Evolutionary conservation across 768 basidiomycete genomes (phyloP).

Genomic region (Boletus sensibilis): DNA sequence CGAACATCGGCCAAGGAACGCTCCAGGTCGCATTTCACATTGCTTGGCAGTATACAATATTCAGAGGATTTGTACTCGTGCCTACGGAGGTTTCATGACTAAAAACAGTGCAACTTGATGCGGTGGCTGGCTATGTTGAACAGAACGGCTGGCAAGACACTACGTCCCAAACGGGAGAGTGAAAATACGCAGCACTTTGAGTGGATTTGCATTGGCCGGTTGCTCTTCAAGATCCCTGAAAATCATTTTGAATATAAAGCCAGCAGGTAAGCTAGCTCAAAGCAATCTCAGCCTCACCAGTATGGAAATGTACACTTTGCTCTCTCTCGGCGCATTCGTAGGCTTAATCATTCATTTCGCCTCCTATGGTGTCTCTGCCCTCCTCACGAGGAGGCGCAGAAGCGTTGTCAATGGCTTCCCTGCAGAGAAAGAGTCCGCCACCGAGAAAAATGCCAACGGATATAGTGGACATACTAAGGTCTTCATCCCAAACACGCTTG

Average conservation of each 20-base stretch:
- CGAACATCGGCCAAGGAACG: background rate
- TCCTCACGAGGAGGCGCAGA: background rate
- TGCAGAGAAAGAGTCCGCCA: background rate
- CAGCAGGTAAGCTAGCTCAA: background rate
- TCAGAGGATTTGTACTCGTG: background rate
- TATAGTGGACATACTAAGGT: background rate
- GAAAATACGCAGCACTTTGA: background rate
- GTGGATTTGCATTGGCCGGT: background rate
- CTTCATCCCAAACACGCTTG: conserved; percentile 18
- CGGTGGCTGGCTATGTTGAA: background rate
- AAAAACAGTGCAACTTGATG: background rate
- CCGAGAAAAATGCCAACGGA: background rate
- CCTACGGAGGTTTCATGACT: background rate
- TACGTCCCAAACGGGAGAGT: background rate
- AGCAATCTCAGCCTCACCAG: background rate
- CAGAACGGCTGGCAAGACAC: background rate
- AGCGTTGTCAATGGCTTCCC: background rate
- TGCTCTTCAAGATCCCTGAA: background rate
- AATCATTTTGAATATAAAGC: background rate
- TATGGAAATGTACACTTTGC: conserved; percentile 8
- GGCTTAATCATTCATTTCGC: background rate
- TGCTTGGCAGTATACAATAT: background rate
- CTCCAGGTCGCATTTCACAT: background rate
- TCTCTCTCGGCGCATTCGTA: conserved; percentile 1
- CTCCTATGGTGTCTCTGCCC: background rate